A percentile compares a stretch with the other conserved stretches of the same genome.
These are phyloP conservation scores for Trichophyton benhamiae DNA, from an alignment of 2,329 filamentous ascomycete species.

Conservation along the genomic window DNA sequence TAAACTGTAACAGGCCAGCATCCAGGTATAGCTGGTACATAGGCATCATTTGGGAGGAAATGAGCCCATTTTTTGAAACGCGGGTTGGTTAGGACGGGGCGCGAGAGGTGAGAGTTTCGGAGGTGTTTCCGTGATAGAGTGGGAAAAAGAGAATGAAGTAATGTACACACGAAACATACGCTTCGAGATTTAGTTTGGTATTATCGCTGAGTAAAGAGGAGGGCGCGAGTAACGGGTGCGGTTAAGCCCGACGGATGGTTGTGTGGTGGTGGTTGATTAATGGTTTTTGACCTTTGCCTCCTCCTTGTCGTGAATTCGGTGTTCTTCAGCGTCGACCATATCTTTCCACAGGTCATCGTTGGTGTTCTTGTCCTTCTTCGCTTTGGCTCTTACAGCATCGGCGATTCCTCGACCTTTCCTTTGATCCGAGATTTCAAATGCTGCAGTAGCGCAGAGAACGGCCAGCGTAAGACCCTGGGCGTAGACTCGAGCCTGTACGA, in stretches of 20 bases:
- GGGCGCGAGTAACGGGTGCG: neutral
- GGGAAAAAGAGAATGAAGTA: neutral
- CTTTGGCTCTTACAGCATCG: constrained; percentile 36
- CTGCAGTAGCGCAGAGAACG: constrained; percentile 69
- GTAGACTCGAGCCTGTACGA: constrained; percentile 90
- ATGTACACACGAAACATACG: neutral
- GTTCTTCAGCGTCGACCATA: constrained; percentile 39
- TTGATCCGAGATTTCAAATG: constrained; percentile 70
- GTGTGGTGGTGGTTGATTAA: neutral
- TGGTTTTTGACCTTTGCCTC: constrained; percentile 5
- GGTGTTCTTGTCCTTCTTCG: constrained; percentile 74
- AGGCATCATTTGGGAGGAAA: neutral
- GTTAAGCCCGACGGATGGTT: neutral
- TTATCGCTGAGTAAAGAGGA: neutral
- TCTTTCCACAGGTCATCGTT: constrained; percentile 83
- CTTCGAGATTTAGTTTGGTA: neutral
- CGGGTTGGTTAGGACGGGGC: neutral
- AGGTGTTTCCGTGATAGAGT: neutral
- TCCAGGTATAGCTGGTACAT: neutral
- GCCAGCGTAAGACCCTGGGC: constrained; percentile 79
- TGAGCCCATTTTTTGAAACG: neutral
- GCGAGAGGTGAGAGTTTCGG: neutral
- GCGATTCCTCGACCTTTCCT: constrained; percentile 48
- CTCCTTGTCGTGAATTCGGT: constrained; percentile 28
- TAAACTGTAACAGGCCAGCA: neutral